These are phyloP conservation scores for Ganoderma lingzhi DNA, from an alignment of 1,284 basidiomycete genomes.

Conservation along the genomic window DNA sequence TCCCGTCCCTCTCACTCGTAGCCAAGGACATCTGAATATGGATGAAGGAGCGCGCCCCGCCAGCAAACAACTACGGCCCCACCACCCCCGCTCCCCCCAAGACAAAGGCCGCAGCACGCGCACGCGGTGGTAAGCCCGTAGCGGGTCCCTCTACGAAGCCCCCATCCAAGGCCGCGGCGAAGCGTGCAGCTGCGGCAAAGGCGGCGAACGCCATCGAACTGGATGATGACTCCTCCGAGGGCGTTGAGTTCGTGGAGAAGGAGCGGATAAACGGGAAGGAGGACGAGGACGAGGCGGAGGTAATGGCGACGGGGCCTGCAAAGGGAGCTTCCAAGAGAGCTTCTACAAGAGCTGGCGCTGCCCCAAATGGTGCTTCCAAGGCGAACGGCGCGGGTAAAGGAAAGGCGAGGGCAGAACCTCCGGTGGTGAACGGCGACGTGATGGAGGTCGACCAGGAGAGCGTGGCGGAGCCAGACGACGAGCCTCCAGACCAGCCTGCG, in stretches of 20 bases:
- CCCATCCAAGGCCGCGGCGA: conserved; percentile 12
- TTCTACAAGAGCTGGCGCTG: conserved; percentile 19
- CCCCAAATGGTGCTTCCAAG: conserved; percentile 31
- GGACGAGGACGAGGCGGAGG: conserved; percentile 30
- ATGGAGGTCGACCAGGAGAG: conserved; percentile 27
- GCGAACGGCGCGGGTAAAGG: conserved; percentile 35
- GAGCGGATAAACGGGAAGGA: conserved; percentile 19
- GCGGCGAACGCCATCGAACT: conserved; percentile 20
- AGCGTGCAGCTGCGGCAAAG: conserved; percentile 13
- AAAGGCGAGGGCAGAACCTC: conserved; percentile 35
- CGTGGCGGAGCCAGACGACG: conserved; percentile 22
- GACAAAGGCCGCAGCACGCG: conserved; percentile 27
- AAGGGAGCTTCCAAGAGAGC: conserved; percentile 29
- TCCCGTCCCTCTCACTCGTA: background rate
- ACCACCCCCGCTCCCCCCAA: conserved; percentile 39
- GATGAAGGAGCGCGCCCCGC: conserved; percentile 19
- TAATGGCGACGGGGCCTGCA: conserved; percentile 23
- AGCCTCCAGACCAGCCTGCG: conserved; percentile 19
- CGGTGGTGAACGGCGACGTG: conserved; percentile 21
- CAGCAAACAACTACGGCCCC: conserved; percentile 35
- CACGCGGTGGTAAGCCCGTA: conserved; percentile 26
- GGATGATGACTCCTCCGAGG: conserved; percentile 26
- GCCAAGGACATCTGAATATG: conserved; percentile 35
- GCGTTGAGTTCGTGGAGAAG: conserved; percentile 30
- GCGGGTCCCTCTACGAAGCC: conserved; percentile 38